A percentile compares a stretch with the other conserved stretches of the same genome.
phyloP scores from a whole-genome alignment of 139 green algal species.

The Chlamydomonas sp. region DNA sequence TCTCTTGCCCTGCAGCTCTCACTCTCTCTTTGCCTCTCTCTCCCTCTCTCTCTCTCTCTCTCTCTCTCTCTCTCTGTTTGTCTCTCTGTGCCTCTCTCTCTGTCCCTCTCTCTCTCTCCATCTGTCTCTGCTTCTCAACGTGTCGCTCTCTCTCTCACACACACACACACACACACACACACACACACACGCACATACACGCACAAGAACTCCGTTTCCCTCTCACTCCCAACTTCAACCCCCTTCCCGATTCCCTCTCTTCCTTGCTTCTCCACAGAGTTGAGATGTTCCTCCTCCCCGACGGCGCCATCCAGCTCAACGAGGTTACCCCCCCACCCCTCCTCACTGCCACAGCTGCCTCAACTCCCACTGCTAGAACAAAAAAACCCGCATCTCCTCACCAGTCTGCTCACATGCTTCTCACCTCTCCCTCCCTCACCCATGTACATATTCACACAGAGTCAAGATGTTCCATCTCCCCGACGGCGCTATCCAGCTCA shows the following conservation, averaged over 20 bases:
- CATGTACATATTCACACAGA: too few species aligned
- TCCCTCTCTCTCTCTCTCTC: too few species aligned
- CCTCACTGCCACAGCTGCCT: conserved; percentile 81
- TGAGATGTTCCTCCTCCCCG: conserved; percentile 87
- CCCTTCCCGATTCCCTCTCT: too few species aligned
- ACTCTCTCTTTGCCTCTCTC: too few species aligned
- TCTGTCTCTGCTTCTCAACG: too few species aligned
- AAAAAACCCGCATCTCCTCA: conserved; percentile 41
- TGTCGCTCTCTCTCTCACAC: too few species aligned
- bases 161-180: too few species aligned
- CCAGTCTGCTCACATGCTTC: background rate
- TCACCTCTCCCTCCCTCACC: background rate
- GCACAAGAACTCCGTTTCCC: conserved; percentile 72
- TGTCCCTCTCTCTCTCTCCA: too few species aligned
- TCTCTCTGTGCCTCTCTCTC: too few species aligned
- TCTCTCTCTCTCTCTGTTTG: too few species aligned
- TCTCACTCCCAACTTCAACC: background rate
- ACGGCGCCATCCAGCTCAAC: conserved; percentile 81
- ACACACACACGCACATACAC: conserved; percentile 92
- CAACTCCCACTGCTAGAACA: conserved; percentile 98
- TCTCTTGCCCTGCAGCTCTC: too few species aligned
- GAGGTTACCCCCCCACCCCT: conserved; percentile 89
- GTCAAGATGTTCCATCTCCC: conserved; percentile 92
- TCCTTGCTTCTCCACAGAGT: too few species aligned
- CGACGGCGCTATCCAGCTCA: conserved; percentile 78